These are phyloP conservation scores for Aleurites moluccanus DNA, from an alignment of 441 rosid genomes.

Conservation along the genomic window DNA sequence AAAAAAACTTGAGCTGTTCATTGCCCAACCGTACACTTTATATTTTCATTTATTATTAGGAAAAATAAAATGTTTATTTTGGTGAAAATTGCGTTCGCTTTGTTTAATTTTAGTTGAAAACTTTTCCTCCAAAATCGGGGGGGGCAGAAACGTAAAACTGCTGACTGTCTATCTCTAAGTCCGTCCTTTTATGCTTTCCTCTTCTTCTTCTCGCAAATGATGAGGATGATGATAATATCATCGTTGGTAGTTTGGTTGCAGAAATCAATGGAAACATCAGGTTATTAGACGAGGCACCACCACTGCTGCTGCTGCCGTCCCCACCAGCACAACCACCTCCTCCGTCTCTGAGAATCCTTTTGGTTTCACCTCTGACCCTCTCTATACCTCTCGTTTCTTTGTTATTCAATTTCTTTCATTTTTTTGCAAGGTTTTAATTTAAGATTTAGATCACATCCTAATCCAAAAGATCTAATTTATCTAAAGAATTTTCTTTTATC, in stretches of 20 bases:
- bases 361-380: conserved; percentile 5
- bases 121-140: neutral
- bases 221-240: conserved; percentile 1
- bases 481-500: neutral
- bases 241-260: neutral
- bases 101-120: neutral
- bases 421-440: conserved; percentile 6
- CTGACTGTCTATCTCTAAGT: neutral
- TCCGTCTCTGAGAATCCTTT: neutral
- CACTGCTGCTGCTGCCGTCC: neutral
- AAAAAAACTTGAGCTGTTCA: too few species aligned
- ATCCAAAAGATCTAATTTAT: neutral
- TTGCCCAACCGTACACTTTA: too few species aligned
- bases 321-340: neutral
- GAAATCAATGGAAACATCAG: neutral
- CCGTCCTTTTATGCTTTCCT: neutral
- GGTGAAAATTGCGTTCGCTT: neutral
- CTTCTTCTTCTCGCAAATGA: neutral
- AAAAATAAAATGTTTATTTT: neutral
- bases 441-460: conserved; percentile 6
- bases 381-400: neutral
- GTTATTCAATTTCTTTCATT: neutral
- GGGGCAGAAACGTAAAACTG: conserved; percentile 20
- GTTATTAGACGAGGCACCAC: neutral
- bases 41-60: neutral